A percentile compares a stretch with the other conserved stretches of the same genome.
Evolutionary conservation across 1,139 yeast species (phyloP).

Genomic region (Zygosaccharomyces sapae): DNA sequence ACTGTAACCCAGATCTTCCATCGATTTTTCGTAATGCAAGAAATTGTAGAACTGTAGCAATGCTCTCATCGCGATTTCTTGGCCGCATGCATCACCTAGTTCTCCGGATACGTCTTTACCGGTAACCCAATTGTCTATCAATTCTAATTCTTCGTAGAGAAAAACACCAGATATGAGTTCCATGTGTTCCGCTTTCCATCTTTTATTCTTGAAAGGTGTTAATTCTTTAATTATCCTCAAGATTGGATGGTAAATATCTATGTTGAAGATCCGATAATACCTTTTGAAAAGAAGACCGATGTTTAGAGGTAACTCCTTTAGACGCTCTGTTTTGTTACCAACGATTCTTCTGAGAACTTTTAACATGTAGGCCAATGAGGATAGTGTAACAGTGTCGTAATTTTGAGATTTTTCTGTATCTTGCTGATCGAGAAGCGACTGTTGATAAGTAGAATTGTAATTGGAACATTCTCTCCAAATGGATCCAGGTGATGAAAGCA

Average conservation of each 20-base stretch:
- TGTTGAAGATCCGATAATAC: slow-evolving; percentile 47
- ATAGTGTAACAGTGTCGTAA: slow-evolving; percentile 36
- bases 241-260: slow-evolving; percentile 60
- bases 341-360: slow-evolving; percentile 26
- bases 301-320: slow-evolving; percentile 35
- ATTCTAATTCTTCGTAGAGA: slow-evolving; percentile 62
- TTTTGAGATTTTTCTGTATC: slow-evolving; percentile 1
- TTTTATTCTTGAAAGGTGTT: slow-evolving; percentile 87
- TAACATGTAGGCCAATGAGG: slow-evolving; percentile 32
- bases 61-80: slow-evolving; percentile 80
- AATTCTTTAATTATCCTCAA: slow-evolving; percentile 71
- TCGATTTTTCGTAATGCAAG: slow-evolving; percentile 49
- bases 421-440: slow-evolving; percentile 6
- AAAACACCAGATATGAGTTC: slow-evolving; percentile 86
- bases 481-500: slow-evolving; percentile 42
- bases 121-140: slow-evolving; percentile 86
- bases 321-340: slow-evolving; percentile 34
- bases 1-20: slow-evolving; percentile 55
- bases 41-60: slow-evolving; percentile 77
- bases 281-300: slow-evolving; percentile 33
- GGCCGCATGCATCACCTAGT: slow-evolving; percentile 74
- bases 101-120: slow-evolving; percentile 77
- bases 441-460: slow-evolving; percentile 18
- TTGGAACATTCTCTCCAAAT: slow-evolving; percentile 42
- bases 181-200: slow-evolving; percentile 96